A percentile compares a stretch with the other conserved stretches of the same genome.
Evolutionary conservation across 2,329 filamentous ascomycete genomes (phyloP).

Genomic region (Xylariales sp.): DNA sequence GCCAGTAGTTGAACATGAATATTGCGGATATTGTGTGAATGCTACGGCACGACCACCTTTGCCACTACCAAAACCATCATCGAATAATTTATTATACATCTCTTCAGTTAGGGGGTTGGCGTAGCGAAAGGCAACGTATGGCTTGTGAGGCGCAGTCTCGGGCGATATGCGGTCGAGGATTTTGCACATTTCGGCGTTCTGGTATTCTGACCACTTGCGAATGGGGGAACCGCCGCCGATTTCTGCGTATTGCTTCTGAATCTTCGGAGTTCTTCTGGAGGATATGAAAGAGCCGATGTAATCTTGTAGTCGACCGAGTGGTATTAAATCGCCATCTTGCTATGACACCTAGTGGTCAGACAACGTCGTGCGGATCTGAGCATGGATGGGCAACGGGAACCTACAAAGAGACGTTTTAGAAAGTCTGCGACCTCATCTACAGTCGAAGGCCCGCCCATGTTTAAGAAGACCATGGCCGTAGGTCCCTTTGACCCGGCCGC

Average conservation of each 20-base stretch:
- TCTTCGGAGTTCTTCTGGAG: slow-evolving; percentile 90
- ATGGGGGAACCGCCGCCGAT: slow-evolving; percentile 99
- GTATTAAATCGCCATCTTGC: slow-evolving; percentile 94
- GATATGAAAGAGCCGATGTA: slow-evolving; percentile 93
- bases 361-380: slow-evolving; percentile 1
- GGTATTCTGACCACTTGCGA: slow-evolving; percentile 96
- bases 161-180: slow-evolving; percentile 90
- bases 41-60: slow-evolving; percentile 94
- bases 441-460: slow-evolving; percentile 96
- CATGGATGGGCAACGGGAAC: slow-evolving; percentile 47
- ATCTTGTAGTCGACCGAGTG: slow-evolving; percentile 88
- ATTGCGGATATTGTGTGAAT: slow-evolving; percentile 98
- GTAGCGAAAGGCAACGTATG: slow-evolving; percentile 97
- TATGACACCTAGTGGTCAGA: slow-evolving; percentile 53
- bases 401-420: slow-evolving; percentile 89
- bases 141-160: slow-evolving; percentile 94
- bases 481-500: slow-evolving; percentile 77
- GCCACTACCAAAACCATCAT: slow-evolving; percentile 90
- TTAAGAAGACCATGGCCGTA: slow-evolving; percentile 98
- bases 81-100: slow-evolving; percentile 85
- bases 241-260: slow-evolving; percentile 92
- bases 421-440: slow-evolving; percentile 90
- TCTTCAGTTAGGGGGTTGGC: slow-evolving; percentile 93
- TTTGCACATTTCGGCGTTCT: slow-evolving; percentile 96
- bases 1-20: slow-evolving; percentile 96